A percentile compares a stretch with the other conserved stretches of the same genome.
phyloP scores from a whole-genome alignment of 345 rosid genomes.

The Euclidium syriacum region DNA sequence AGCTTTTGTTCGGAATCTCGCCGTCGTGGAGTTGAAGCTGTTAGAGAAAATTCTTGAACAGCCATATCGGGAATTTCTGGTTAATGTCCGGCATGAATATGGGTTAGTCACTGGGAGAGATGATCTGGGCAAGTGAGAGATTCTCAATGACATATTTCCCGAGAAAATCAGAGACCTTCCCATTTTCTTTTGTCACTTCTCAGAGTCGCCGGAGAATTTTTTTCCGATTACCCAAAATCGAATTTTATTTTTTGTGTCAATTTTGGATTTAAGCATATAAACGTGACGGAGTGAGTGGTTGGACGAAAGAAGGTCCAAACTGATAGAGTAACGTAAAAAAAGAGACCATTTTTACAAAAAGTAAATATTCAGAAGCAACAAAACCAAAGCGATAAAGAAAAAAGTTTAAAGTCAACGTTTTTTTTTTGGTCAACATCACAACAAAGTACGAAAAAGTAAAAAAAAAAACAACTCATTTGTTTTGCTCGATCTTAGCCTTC shows the following conservation, averaged over 20 bases:
- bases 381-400: background rate
- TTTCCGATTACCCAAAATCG: background rate
- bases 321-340: background rate
- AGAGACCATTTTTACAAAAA: background rate
- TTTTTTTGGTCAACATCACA: background rate
- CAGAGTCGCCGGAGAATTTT: background rate
- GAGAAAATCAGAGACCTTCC: conserved; percentile 48
- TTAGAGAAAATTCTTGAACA: conserved; percentile 18
- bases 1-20: conserved; percentile 36
- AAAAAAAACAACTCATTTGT: conserved; percentile 25
- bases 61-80: conserved; percentile 21
- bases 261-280: background rate
- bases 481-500: conserved; percentile 30
- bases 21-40: background rate
- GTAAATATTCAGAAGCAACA: background rate
- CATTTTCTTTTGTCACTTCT: conserved; percentile 18
- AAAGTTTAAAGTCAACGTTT: conserved; percentile 21
- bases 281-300: conserved; percentile 16
- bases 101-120: conserved; percentile 16
- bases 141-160: conserved; percentile 36
- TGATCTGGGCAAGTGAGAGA: conserved; percentile 36
- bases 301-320: background rate
- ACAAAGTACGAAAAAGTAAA: conserved; percentile 13
- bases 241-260: background rate
- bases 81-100: conserved; percentile 14